A percentile compares a stretch with the other conserved stretches of the same genome.
Conservation (phyloP, 2,329 filamentous ascomycete genomes). For the Fusarium algeriense region DNA sequence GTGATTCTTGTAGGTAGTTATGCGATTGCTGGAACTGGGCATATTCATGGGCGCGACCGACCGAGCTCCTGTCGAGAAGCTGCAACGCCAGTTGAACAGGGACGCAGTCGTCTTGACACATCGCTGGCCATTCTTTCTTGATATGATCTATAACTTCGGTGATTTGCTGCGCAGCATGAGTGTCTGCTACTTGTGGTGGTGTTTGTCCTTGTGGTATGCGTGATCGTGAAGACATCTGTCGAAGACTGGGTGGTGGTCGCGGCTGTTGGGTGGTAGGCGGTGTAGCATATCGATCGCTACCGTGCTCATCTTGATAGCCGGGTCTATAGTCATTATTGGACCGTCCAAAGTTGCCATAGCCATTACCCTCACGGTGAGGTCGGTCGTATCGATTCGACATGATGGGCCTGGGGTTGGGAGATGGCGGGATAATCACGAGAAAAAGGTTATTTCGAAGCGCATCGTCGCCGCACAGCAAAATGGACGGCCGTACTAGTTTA, state of each 20-base stretch:
- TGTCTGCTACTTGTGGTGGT: conserved; percentile 42
- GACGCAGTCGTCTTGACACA: conserved; percentile 89
- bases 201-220: conserved; percentile 48
- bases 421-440: conserved; percentile 34
- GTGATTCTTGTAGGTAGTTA: conserved; percentile 87
- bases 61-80: conserved; percentile 91
- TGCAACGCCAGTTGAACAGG: conserved; percentile 96
- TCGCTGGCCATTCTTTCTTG: conserved; percentile 89
- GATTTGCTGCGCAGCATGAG: conserved; percentile 68
- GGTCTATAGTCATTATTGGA: conserved; percentile 61
- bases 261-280: conserved; percentile 49
- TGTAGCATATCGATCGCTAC: conserved; percentile 58
- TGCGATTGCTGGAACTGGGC: conserved; percentile 86
- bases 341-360: conserved; percentile 60
- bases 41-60: conserved; percentile 91
- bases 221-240: conserved; percentile 53
- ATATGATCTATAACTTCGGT: conserved; percentile 82
- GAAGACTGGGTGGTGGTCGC: conserved; percentile 47
- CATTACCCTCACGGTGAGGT: conserved; percentile 56
- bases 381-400: conserved; percentile 67
- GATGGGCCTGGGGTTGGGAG: conserved; percentile 38
- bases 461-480: conserved; percentile 32
- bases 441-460: conserved; percentile 31
- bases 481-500: neutral
- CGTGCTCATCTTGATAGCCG: conserved; percentile 55